Evolutionary conservation across 106 monocot species (phyloP), one percentile per base, ranked within the genome.

Genomic region (Platanthera zijinensis): DNA sequence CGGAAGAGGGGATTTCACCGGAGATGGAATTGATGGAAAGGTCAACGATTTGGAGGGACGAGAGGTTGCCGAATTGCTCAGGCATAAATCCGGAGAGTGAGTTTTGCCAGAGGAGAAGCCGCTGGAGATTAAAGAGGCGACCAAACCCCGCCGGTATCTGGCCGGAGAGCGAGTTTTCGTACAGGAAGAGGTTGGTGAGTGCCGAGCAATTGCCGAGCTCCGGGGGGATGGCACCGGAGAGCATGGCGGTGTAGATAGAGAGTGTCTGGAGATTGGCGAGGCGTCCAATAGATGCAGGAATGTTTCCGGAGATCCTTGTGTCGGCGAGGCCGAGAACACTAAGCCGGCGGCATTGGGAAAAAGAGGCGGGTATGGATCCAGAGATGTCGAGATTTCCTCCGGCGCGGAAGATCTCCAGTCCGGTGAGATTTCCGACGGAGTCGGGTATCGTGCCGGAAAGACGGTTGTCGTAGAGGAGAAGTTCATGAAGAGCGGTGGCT

Each of bases 21-120:
- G 96, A 93, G 77, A 97, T 93, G 81, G 96, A 84, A 59, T 97
- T 97, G 69, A 97, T 93, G 71, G 96, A 97, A 32, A 97, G 83
- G 69, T 97, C 96, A 69, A 97, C 80, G 72, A 89, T 79, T 53
- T 69, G 77, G 8, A 97, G 84, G 4, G 85, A 76, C 5, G 87
- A 82, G 32, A 93, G 83, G 75, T 86, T 87, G 51, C 96, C 93
- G 50, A 91, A 83, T 3, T 83, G 57, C 19, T 86, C 86, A 0
- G 96, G 96, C 45, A 97, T 89, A 18, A 84, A 76, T 2, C 89
- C 91, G 21, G 84, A 79, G 53, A 97, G 63, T 6, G 83, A 78
- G 81, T 97, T 97, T 86, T 91, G 93, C 96, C 96, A 97, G 3
- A 97, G 81, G 17, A 97, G 86, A 18, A 97, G 76, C 72, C 83